Percentiles rank a stretch among this genome's conserved stretches.
phyloP scores from a whole-genome alignment of 2,329 filamentous ascomycete species.

The Colletotrichum spaethianum region DNA sequence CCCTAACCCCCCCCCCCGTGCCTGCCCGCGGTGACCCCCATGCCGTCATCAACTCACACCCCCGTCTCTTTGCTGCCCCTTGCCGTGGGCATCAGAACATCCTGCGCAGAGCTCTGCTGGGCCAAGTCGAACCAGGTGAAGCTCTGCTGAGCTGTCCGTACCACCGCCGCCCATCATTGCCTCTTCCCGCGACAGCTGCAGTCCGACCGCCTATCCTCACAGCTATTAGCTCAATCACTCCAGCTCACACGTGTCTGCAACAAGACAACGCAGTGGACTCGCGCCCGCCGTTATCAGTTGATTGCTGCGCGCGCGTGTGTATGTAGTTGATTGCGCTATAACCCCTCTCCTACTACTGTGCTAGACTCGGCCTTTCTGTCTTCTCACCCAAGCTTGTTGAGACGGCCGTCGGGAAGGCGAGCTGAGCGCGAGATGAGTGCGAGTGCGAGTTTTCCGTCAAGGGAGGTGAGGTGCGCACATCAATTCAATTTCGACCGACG shows the following conservation, averaged over 20 bases:
- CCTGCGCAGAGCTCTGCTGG: slow-evolving; percentile 6
- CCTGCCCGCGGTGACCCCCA: slow-evolving; percentile 22
- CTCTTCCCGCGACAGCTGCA: neutral
- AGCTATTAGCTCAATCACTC: neutral
- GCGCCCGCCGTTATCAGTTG: slow-evolving; percentile 9
- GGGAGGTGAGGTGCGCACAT: neutral
- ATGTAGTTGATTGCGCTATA: neutral
- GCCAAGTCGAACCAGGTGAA: slow-evolving; percentile 7
- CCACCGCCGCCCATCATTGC: slow-evolving; percentile 34
- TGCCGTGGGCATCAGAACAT: neutral
- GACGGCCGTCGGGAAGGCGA: neutral
- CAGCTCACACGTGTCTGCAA: slow-evolving; percentile 21
- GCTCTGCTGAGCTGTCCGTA: slow-evolving; percentile 32
- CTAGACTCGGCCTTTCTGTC: neutral
- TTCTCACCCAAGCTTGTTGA: slow-evolving; percentile 9
- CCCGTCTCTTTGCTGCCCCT: neutral
- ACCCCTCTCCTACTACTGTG: too few species aligned
- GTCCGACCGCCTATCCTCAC: slow-evolving; percentile 13
- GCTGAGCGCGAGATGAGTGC: neutral
- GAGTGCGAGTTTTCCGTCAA: neutral
- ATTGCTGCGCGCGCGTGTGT: neutral
- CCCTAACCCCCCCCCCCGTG: slow-evolving; percentile 12
- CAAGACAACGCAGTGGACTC: slow-evolving; percentile 22
- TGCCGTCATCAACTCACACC: slow-evolving; percentile 27
- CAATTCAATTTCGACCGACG: neutral